Evolutionary conservation across 116 monocot genomes (phyloP).

Genomic region (Posidonia oceanica): DNA sequence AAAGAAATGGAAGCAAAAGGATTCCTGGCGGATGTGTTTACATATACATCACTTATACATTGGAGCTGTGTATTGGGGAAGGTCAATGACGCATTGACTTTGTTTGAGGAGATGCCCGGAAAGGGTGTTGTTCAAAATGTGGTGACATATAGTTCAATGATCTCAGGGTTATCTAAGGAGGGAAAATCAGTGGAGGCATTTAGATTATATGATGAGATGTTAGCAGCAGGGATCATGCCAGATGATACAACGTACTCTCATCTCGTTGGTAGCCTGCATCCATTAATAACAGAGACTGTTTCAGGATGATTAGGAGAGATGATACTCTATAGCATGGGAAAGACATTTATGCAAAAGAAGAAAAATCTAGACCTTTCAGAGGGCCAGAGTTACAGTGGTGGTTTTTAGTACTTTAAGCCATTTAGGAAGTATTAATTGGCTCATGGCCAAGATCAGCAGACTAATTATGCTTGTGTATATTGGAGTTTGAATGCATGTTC

Average conservation of each 20-base stretch:
- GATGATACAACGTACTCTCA: slow-evolving; percentile 74
- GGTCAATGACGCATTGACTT: slow-evolving; percentile 37
- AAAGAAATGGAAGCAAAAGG: slow-evolving; percentile 81
- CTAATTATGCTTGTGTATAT: too few relatives aligned
- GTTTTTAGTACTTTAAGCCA: too few relatives aligned
- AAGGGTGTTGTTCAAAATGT: slow-evolving; percentile 28
- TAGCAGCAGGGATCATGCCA: slow-evolving; percentile 50
- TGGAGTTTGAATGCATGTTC: too few relatives aligned
- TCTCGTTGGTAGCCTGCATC: slow-evolving; percentile 72
- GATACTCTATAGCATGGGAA: too few relatives aligned
- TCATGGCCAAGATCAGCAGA: too few relatives aligned
- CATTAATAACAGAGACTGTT: neutral
- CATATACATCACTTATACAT: slow-evolving; percentile 69
- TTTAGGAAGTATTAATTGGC: too few relatives aligned
- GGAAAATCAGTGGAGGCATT: slow-evolving; percentile 85
- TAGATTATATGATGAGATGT: slow-evolving; percentile 75
- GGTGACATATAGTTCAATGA: slow-evolving; percentile 62
- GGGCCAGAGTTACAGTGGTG: too few relatives aligned
- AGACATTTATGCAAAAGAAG: too few relatives aligned
- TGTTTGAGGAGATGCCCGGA: slow-evolving; percentile 70
- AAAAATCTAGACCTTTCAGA: too few relatives aligned
- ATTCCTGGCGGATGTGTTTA: slow-evolving; percentile 61
- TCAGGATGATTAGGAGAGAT: too few relatives aligned
- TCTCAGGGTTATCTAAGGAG: slow-evolving; percentile 65
- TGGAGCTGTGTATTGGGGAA: slow-evolving; percentile 62